These are phyloP conservation scores for Pythium sp. DNA, from an alignment of 352 stramenopile species.

Conservation along the genomic window DNA sequence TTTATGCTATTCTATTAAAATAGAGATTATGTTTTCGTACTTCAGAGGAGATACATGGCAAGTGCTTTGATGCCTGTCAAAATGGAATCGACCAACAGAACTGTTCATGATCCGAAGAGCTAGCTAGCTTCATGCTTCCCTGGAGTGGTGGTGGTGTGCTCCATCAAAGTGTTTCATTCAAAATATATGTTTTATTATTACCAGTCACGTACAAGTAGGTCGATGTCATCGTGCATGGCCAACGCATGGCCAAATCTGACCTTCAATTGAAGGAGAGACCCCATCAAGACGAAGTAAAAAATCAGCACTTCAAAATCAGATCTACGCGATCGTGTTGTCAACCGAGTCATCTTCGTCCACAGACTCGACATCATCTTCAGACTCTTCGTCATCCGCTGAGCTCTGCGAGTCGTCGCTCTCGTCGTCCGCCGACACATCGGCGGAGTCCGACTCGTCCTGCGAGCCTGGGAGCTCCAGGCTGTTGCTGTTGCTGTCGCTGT, in stretches of 20 bases:
- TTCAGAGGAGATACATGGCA: not conserved
- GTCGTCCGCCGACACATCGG: constrained; percentile 4
- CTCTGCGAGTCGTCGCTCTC: constrained; percentile 11
- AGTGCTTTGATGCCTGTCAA: too few relatives aligned
- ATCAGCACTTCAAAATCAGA: not conserved
- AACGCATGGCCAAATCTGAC: not conserved
- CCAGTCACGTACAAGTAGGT: not conserved
- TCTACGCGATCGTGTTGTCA: constrained; percentile 3
- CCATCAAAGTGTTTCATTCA: not conserved
- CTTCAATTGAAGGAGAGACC: not conserved
- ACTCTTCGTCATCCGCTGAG: constrained; percentile 14
- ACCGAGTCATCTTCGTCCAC: not conserved
- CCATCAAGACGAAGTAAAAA: not conserved
- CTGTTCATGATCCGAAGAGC: not conserved
- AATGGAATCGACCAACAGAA: not conserved
- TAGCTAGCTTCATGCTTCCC: not conserved
- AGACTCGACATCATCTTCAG: constrained; percentile 1
- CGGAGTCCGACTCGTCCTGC: not conserved
- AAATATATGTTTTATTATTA: not conserved
- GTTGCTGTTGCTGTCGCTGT: constrained; percentile 18
- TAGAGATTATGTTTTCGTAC: not conserved
- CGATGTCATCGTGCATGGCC: not conserved
- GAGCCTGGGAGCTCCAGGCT: constrained; percentile 10
- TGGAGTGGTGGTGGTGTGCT: not conserved
- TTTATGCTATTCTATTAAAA: too few relatives aligned